These are phyloP conservation scores for Babesia caballi DNA, from an alignment of 169 alveolate genomes.

Conservation along the genomic window DNA sequence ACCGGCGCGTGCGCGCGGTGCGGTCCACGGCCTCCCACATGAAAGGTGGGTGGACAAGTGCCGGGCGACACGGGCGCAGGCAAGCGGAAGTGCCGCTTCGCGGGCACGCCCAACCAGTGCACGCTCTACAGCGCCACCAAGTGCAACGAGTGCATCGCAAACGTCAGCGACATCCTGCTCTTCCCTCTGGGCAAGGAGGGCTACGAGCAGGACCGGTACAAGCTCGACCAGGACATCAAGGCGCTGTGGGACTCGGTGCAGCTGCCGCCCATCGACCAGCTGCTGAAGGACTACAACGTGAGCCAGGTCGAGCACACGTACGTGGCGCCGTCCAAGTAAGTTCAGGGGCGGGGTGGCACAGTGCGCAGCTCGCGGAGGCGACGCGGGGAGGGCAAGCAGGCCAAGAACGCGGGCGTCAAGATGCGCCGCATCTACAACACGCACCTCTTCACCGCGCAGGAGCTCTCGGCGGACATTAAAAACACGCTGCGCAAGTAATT, in stretches of 20 bases:
- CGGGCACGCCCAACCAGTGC: constrained; percentile 64
- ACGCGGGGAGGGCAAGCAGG: constrained; percentile 12
- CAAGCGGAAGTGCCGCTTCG: constrained; percentile 66
- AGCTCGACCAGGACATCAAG: constrained; percentile 70
- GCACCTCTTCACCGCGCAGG: constrained; percentile 78
- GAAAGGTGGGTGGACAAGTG: constrained; percentile 39
- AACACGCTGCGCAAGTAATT: neutral
- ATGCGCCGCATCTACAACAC: constrained; percentile 75
- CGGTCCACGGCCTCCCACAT: constrained; percentile 58
- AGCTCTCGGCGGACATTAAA: constrained; percentile 50
- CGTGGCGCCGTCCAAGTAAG: neutral
- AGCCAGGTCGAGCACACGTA: constrained; percentile 24
- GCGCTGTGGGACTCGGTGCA: constrained; percentile 73
- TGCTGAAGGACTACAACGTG: constrained; percentile 53
- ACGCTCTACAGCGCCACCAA: constrained; percentile 63
- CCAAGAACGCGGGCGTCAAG: constrained; percentile 50
- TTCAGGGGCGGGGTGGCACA: neutral
- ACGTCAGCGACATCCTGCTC: constrained; percentile 63
- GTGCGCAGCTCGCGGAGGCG: neutral
- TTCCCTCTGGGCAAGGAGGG: constrained; percentile 72
- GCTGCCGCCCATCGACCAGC: constrained; percentile 57
- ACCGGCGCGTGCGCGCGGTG: constrained; percentile 64
- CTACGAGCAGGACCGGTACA: constrained; percentile 68
- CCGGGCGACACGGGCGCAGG: neutral
- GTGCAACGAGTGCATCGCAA: constrained; percentile 67